These are phyloP conservation scores for Letharia columbiana DNA, from an alignment of 495 filamentous ascomycete species.

Conservation along the genomic window DNA sequence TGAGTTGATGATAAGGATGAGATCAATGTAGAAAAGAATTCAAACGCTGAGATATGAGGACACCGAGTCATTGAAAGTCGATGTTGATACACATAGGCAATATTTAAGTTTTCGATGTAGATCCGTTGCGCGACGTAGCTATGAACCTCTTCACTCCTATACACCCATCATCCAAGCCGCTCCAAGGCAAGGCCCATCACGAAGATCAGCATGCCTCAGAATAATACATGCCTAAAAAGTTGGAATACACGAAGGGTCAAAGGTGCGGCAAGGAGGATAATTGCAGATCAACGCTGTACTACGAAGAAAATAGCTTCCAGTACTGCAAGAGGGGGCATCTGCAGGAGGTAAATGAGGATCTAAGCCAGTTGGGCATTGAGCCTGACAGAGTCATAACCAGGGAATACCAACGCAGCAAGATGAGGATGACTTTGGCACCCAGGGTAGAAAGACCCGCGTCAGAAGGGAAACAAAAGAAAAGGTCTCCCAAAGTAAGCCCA, in stretches of 20 bases:
- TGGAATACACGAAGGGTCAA: conserved; percentile 51
- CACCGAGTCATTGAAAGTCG: background rate
- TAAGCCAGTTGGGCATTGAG: background rate
- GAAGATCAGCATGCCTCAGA: background rate
- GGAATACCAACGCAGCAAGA: conserved; percentile 42
- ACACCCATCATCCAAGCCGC: background rate
- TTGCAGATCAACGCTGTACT: conserved; percentile 53
- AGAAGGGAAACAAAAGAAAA: conserved; percentile 48
- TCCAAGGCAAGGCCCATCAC: background rate
- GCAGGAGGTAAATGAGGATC: conserved; percentile 40
- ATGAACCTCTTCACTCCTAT: background rate
- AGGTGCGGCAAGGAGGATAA: conserved; percentile 51
- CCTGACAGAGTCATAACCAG: conserved; percentile 21
- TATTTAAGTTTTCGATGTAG: background rate
- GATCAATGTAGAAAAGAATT: conserved; percentile 25
- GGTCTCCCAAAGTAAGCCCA: conserved; percentile 37
- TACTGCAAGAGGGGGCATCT: conserved; percentile 60
- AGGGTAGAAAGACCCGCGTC: conserved; percentile 50
- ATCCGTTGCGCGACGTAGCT: background rate
- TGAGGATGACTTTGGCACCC: conserved; percentile 62
- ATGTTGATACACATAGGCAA: background rate
- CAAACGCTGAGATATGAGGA: background rate
- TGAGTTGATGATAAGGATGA: conserved; percentile 20
- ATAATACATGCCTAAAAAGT: conserved; percentile 16
- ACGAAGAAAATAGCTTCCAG: conserved; percentile 56